Base-by-base conservation (phyloP, 108 stramenopile species). In the Poteriospumella lacustris region DNA sequence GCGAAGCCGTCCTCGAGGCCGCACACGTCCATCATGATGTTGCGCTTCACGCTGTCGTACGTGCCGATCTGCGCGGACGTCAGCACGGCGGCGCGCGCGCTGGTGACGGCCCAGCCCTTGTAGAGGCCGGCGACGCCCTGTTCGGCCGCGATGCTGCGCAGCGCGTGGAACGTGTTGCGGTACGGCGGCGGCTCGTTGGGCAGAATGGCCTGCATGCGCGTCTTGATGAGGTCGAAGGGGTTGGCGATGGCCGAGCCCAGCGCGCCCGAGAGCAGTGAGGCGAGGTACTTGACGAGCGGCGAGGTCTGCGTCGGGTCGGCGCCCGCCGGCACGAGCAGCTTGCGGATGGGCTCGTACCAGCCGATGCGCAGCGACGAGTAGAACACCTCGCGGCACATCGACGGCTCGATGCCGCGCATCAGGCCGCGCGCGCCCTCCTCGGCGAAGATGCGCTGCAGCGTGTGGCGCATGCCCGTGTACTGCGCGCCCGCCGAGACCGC, bases 291-390 rank as follows among this genome's bases (percentile, higher is more conserved):
- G 24, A 40, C 36, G 12, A 40, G 19, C 15, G 64, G 64, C 15
- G 19, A 36, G 34, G 64, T 15, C 15, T 56, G 15, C 19, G 52
- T 56, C 24, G 39, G 39, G 19, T 68, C 64, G 36, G 12, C 36
- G 39, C 24, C 24, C 24, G 19, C 64, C 19, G 34, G 12, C 15
- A 19, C 24, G 15, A 68, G 24, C 15, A 68, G 19, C 19, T 15
- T 19, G 19, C 28, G 64, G 24, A 68, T 68, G 19, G 64, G 64
- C 36, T 68, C 64, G 24, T 68, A 68, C 12, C 19, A 12, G 12
- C 64, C 64, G 19, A 68, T 68, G 19, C 64, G 19, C 12, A 68
- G 12, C 19, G 64, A 68, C 19, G 64, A 36, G 64, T 68, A 68
- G 24, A 19, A 36, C 24, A 68, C 19, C 24, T 68, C 64, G 19